Conservation (phyloP, 305 asterid species). For the Rubia occidens region DNA sequence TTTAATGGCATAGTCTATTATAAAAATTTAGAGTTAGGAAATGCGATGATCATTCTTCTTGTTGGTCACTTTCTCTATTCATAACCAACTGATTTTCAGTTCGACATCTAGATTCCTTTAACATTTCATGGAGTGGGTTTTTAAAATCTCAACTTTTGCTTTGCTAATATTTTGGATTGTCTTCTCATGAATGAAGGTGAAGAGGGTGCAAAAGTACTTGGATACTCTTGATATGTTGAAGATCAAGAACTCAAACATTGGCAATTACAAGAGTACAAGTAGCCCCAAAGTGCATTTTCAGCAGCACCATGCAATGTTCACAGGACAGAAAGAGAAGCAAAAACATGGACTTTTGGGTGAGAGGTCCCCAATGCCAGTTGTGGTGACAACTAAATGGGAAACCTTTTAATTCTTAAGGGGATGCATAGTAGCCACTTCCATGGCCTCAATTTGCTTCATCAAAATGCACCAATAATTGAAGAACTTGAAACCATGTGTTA, state of each 20-base stretch:
- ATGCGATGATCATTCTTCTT: background rate
- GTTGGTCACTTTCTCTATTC: too few relatives aligned
- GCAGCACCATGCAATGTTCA: conserved; percentile 24
- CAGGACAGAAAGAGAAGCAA: conserved; percentile 20
- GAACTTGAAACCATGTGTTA: background rate
- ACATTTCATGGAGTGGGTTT: too few relatives aligned
- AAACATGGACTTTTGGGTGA: conserved; percentile 27
- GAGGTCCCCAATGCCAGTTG: conserved; percentile 32
- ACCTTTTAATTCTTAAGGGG: conserved; percentile 32
- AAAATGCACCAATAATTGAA: conserved; percentile 12
- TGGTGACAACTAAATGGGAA: conserved; percentile 69
- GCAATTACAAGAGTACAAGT: conserved; percentile 10
- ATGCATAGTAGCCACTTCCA: background rate
- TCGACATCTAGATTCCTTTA: background rate
- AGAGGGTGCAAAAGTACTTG: conserved; percentile 73
- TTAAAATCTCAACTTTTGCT: too few relatives aligned
- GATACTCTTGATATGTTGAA: conserved; percentile 70
- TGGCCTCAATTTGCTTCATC: background rate
- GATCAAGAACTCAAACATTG: conserved; percentile 41
- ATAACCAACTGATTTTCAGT: background rate
- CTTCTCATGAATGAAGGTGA: conserved; percentile 45
- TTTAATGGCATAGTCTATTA: too few relatives aligned
- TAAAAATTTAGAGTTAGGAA: too few relatives aligned
- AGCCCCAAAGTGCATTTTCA: conserved; percentile 22
- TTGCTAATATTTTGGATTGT: background rate